Conservation (phyloP, 208 protist species). For the Leishmania martiniquensis region DNA sequence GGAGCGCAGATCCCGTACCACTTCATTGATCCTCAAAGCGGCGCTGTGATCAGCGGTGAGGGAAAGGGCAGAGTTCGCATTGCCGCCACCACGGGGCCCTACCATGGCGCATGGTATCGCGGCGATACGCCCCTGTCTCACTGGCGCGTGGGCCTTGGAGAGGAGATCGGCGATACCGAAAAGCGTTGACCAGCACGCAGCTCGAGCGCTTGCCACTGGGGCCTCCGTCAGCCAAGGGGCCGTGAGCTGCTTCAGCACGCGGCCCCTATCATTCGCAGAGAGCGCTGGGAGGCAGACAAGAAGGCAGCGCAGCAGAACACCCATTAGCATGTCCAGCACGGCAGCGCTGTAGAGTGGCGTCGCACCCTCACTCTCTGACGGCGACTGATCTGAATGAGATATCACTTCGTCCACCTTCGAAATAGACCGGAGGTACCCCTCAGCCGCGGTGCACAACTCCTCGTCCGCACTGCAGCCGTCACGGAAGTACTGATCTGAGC, state of each 20-base stretch:
- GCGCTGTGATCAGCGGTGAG: neutral
- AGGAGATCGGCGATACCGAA: slow-evolving; percentile 4
- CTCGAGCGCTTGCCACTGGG: neutral
- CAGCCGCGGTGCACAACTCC: slow-evolving; percentile 1
- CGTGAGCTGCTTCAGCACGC: slow-evolving; percentile 1
- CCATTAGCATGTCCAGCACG: slow-evolving; percentile 17
- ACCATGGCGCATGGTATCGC: neutral
- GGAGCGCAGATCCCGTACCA: slow-evolving; percentile 45
- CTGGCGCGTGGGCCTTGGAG: neutral
- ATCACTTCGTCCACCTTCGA: slow-evolving; percentile 3
- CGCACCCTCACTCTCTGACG: neutral
- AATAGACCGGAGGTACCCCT: slow-evolving; percentile 8
- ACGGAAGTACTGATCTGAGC: neutral
- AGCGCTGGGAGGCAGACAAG: slow-evolving; percentile 29
- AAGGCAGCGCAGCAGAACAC: slow-evolving; percentile 21
- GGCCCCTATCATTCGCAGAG: neutral
- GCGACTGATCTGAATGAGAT: neutral
- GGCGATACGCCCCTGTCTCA: neutral
- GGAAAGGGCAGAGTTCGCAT: neutral
- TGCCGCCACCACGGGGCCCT: neutral
- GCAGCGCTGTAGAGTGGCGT: slow-evolving; percentile 1
- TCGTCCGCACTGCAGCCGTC: neutral
- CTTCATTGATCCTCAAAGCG: neutral
- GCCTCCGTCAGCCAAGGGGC: slow-evolving; percentile 9
- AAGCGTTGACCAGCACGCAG: slow-evolving; percentile 1